Evolutionary conservation across 495 filamentous ascomycete species (phyloP), one percentile per base, ranked within the genome.

Genomic region (Apiosordaria backusii): DNA sequence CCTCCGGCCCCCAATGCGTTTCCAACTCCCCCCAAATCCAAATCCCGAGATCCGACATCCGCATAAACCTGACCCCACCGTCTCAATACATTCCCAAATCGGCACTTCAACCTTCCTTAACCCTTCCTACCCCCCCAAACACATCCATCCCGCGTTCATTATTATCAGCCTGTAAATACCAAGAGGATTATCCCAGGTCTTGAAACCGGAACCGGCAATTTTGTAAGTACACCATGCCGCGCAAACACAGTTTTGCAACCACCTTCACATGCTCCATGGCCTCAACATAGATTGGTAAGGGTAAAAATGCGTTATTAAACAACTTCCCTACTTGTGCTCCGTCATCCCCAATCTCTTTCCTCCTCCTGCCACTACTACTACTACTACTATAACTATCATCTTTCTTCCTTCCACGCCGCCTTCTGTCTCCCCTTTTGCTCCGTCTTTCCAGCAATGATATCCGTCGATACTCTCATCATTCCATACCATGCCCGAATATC

Each of bases 271-370:
- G 35, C 35, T 13, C 35, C 35, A 45, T n/a, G n/a, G n/a, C n/a
- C n/a, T n/a, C n/a, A n/a, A n/a, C n/a, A n/a, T n/a, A n/a, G n/a
- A n/a, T n/a, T n/a, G n/a, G n/a, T 45, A 45, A 45, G 9, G 35
- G 5, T 45, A 29, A 59, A 29, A 59, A 10, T 7, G 21, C 26
- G 57, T 26, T 59, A 45, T 45, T 61, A 61, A 19, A 61, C 29
- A 23, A 61, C 59, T 35, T 61, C 59, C 57, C 57, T 59, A 59
- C 57, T 59, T 59, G 57, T 59, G 57, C 57, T 59, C 57, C 6
- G 40, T 50, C 40, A 7, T 50, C 40, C 40, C 40, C 16, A n/a
- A 45, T 45, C 35, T 45, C 35, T 45, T 13, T 45, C 10, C 16
- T 15, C 5, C 5, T 45, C 35, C 10, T 35, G 6, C 35, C 16